Evolutionary conservation across 1,284 basidiomycete species (phyloP).

Genomic region (Cystobasidiaceae sp.): DNA sequence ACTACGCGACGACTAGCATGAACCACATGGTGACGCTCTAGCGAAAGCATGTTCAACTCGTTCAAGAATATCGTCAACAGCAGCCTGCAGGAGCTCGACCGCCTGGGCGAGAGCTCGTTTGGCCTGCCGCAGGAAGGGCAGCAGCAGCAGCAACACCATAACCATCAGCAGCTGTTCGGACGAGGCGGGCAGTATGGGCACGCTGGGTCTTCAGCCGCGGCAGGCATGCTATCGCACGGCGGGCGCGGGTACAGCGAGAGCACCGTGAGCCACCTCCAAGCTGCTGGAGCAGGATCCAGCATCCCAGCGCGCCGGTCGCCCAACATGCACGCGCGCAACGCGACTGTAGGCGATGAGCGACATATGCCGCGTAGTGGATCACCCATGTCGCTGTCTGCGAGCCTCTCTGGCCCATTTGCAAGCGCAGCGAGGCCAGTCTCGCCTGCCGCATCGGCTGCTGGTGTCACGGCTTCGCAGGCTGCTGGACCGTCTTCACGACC

Average conservation of each 20-base stretch:
- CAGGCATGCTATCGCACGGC: too few species aligned
- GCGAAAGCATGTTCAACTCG: conserved; percentile 11
- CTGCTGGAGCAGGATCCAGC: neutral
- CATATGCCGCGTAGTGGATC: too few species aligned
- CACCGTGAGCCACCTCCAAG: neutral
- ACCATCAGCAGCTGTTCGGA: neutral
- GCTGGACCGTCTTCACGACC: neutral
- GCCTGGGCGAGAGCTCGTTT: conserved; percentile 19
- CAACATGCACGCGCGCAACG: conserved; percentile 1
- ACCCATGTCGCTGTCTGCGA: too few species aligned
- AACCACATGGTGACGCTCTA: neutral
- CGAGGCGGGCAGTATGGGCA: neutral
- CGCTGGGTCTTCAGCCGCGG: neutral
- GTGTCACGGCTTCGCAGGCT: neutral
- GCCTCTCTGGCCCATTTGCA: too few species aligned
- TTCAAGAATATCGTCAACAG: conserved; percentile 28
- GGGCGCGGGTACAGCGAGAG: neutral
- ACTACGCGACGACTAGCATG: neutral
- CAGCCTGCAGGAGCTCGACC: conserved; percentile 24
- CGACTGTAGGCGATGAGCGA: neutral
- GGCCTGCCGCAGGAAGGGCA: conserved; percentile 8
- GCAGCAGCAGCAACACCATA: conserved; percentile 14
- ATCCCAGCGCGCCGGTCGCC: conserved; percentile 13
- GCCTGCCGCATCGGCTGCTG: neutral
- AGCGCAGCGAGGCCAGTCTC: neutral